Percentiles rank a stretch among this genome's conserved stretches.
These are phyloP conservation scores for Trichosanthes truncata DNA, from an alignment of 306 rosid genomes.

Conservation along the genomic window DNA sequence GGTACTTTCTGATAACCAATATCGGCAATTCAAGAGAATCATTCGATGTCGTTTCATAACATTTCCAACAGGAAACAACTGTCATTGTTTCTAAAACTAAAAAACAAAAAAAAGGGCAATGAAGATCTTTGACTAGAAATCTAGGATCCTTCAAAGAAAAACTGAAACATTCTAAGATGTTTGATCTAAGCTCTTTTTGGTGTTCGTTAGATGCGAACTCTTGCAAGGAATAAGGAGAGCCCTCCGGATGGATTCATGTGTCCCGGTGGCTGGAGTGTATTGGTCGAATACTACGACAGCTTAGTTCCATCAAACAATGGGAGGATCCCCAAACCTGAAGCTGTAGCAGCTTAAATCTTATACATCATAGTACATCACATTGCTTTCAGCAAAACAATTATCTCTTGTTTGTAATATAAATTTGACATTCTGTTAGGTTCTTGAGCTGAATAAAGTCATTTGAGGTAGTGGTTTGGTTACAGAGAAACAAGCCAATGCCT, in stretches of 20 bases:
- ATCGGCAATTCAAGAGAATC: background rate
- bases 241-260: slow-evolving; percentile 98
- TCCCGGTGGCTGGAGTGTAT: slow-evolving; percentile 85
- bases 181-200: background rate
- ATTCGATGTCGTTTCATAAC: background rate
- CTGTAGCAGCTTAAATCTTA: slow-evolving; percentile 33
- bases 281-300: slow-evolving; percentile 78
- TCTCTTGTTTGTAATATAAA: slow-evolving; percentile 6
- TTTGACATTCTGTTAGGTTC: background rate
- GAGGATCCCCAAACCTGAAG: slow-evolving; percentile 34
- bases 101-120: background rate
- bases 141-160: background rate
- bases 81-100: background rate
- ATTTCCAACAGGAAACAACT: background rate
- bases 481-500: background rate
- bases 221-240: slow-evolving; percentile 72
- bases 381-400: background rate
- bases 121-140: background rate
- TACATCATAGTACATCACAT: background rate
- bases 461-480: background rate
- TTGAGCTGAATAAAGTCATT: background rate
- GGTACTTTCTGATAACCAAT: slow-evolving; percentile 29
- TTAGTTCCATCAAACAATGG: slow-evolving; percentile 33
- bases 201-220: slow-evolving; percentile 58
- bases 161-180: background rate